Evolutionary conservation across 768 basidiomycete genomes (phyloP).

Genomic region (Suillus clintonianus): DNA sequence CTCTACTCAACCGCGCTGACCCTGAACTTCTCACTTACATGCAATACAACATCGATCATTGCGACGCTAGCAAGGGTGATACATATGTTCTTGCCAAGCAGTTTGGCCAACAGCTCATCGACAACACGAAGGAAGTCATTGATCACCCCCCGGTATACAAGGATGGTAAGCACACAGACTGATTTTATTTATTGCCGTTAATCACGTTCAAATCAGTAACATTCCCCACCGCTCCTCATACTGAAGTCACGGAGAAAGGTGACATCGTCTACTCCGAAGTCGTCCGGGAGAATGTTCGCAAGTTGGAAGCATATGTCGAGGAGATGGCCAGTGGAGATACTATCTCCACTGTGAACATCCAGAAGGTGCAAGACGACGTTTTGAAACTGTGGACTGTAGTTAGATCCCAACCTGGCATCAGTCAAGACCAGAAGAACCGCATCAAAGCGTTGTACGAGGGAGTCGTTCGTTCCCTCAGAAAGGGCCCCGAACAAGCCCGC

Average conservation of each 20-base stretch:
- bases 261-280: constrained; percentile 96
- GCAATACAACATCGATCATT: constrained; percentile 91
- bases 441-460: constrained; percentile 96
- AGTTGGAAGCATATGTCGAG: constrained; percentile 95
- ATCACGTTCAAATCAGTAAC: constrained; percentile 58
- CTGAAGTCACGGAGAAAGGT: constrained; percentile 90
- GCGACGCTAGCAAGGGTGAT: constrained; percentile 80
- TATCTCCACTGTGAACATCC: constrained; percentile 85
- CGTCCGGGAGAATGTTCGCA: constrained; percentile 93
- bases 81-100: constrained; percentile 96
- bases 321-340: constrained; percentile 98
- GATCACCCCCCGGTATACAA: constrained; percentile 89
- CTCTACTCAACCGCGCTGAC: constrained; percentile 97
- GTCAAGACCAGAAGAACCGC: constrained; percentile 93
- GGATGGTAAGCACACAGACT: constrained; percentile 67
- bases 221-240: constrained; percentile 96
- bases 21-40: constrained; percentile 90
- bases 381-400: constrained; percentile 97
- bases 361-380: constrained; percentile 97
- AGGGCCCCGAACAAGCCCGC: constrained; percentile 62
- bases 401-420: constrained; percentile 96
- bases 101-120: constrained; percentile 93
- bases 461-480: constrained; percentile 90
- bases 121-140: constrained; percentile 88
- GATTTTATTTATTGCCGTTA: background rate